Conservation (phyloP, 163 green algal genomes). For the Chloroidium sp. region DNA sequence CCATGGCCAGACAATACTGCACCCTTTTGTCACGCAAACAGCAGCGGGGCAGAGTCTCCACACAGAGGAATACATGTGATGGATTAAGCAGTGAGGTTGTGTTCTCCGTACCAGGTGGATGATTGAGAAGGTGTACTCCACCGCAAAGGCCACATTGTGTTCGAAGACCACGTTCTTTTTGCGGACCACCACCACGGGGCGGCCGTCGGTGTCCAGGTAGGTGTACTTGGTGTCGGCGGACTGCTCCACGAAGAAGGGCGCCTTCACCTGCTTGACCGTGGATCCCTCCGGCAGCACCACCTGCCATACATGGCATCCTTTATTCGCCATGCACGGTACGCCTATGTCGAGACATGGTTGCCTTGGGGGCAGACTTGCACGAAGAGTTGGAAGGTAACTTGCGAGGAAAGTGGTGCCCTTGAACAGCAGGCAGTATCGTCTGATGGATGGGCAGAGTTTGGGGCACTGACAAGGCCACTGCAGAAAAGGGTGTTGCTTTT, state of each 20-base stretch:
- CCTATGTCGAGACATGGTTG: not conserved
- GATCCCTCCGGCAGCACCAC: constrained; percentile 70
- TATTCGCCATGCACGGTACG: not conserved
- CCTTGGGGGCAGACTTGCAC: not conserved
- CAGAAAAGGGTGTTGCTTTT: too few species aligned
- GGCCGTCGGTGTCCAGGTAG: constrained; percentile 74
- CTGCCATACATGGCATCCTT: constrained; percentile 19
- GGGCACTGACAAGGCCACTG: too few species aligned
- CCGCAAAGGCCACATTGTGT: constrained; percentile 41
- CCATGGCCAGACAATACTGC: too few species aligned
- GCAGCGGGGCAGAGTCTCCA: too few species aligned
- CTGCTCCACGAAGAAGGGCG: constrained; percentile 33
- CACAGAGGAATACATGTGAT: too few species aligned
- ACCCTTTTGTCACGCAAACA: too few species aligned
- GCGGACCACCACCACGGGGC: constrained; percentile 72
- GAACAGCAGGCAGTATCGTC: too few species aligned
- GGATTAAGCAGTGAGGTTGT: too few species aligned
- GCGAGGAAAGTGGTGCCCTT: not conserved
- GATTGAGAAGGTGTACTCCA: constrained; percentile 54
- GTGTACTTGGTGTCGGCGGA: constrained; percentile 50
- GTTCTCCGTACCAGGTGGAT: constrained; percentile 9
- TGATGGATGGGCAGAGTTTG: too few species aligned
- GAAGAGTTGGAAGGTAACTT: not conserved
- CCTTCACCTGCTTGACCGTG: constrained; percentile 21
- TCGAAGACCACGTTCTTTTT: constrained; percentile 57